Base-by-base conservation (phyloP, 2,329 filamentous ascomycete species). In the Akanthomyces muscarius region DNA sequence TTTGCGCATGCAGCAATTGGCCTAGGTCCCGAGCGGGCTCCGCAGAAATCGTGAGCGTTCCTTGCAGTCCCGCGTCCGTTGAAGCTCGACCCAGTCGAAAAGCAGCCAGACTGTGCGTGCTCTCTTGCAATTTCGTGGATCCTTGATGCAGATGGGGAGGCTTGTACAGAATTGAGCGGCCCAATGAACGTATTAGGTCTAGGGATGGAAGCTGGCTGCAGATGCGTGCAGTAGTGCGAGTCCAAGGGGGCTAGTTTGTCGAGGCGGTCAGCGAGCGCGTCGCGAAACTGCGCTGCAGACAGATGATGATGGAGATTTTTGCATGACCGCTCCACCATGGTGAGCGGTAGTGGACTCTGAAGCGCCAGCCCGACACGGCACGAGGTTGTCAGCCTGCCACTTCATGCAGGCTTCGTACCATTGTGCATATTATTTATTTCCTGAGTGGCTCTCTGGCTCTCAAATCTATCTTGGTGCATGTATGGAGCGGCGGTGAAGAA, bases 251-350 rank as follows among this genome's bases (percentile, higher is more conserved):
- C 25, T 45, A 36, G 21, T 44, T 10, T 45, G 38, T 38, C 21
- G 59, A 55, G 44, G 59, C 59, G 59, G 59, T 61, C 59, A 61
- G 51, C 59, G 28, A 33, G 50, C 51, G 30, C 50, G 30, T 61
- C 42, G 50, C 51, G 59, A 61, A 61, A 47, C 58, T 5, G n/a
- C 33, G 38, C 5, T 18, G 21, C n/a, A 18, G 38, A 38, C 4
- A 44, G 16, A 16, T 16, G 44, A 50, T 41, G 56, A 23, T 59
- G 56, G 45, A 42, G 45, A n/a, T 59, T 52, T 60, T 52, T 41
- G 41, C 53, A 25, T 33, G 13, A 21, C 42, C 38, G 21, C 45
- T 59, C 56, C 56, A 59, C 56, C 44, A 13, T 59, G 45, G 45
- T 51, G 47, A 59, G 56, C 47, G 47, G 45, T 59, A 30, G 47